phyloP scores from a whole-genome alignment of 495 filamentous ascomycete genomes.

The Penicillium odoratum region DNA sequence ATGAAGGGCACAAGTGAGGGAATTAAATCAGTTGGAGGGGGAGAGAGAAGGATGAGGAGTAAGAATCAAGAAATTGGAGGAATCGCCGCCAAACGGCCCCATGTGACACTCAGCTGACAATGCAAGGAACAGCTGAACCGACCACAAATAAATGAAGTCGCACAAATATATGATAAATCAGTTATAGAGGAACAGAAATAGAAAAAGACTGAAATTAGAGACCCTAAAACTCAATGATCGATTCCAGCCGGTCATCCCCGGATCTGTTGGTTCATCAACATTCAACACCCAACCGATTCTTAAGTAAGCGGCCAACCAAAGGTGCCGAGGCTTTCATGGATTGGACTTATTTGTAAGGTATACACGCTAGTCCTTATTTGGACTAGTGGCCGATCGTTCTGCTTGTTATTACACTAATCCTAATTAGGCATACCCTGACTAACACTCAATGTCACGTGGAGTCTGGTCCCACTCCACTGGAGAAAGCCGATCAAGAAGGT shows the following conservation, averaged over 20 bases:
- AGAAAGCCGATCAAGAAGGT: constrained; percentile 9
- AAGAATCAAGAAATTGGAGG: constrained; percentile 28
- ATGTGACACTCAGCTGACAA: constrained; percentile 44
- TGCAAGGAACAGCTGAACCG: constrained; percentile 25
- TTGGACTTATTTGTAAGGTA: background rate
- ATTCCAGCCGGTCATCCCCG: constrained; percentile 5
- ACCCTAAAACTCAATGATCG: background rate
- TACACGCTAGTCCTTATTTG: constrained; percentile 1
- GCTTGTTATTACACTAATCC: constrained; percentile 12
- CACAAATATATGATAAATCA: constrained; percentile 7
- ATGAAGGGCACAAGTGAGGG: constrained; percentile 3
- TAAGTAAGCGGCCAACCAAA: constrained; percentile 20
- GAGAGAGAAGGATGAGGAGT: constrained; percentile 21
- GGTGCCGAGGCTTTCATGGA: background rate
- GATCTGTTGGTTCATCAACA: constrained; percentile 22
- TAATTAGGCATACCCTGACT: constrained; percentile 15
- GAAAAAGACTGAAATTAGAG: constrained; percentile 3
- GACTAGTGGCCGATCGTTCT: constrained; percentile 27
- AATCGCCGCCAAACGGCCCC: constrained; percentile 41
- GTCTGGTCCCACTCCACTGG: constrained; percentile 13
- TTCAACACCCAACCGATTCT: constrained; percentile 26
- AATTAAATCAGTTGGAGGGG: constrained; percentile 8
- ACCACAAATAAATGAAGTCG: constrained; percentile 12
- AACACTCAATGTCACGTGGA: constrained; percentile 16
- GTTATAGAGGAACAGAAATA: constrained; percentile 1